phyloP scores from a whole-genome alignment of 345 rosid genomes.

The Schrenkiella parvula region DNA sequence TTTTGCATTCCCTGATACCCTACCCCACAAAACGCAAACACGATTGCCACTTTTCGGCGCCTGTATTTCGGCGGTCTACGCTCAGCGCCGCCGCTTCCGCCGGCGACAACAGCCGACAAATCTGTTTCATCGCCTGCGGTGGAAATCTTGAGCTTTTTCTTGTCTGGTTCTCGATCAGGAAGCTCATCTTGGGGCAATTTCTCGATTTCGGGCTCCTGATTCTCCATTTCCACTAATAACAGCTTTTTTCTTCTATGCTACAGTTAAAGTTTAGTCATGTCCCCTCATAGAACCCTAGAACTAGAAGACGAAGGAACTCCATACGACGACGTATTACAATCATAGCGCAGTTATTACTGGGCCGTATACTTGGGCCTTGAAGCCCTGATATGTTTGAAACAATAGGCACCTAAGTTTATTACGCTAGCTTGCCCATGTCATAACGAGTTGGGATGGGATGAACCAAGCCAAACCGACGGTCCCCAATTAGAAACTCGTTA shows the following conservation, averaged over 20 bases:
- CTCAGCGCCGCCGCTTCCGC: constrained; percentile 12
- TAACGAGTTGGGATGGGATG: not conserved
- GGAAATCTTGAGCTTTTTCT: constrained; percentile 62
- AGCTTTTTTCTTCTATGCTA: constrained; percentile 7
- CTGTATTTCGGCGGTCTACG: constrained; percentile 50
- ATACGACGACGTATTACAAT: not conserved
- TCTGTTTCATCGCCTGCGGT: constrained; percentile 41
- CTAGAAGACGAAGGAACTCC: not conserved
- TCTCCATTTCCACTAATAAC: constrained; percentile 33
- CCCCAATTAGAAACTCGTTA: too few species aligned
- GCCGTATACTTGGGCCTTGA: not conserved
- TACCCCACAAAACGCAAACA: constrained; percentile 91
- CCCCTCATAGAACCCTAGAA: constrained; percentile 38
- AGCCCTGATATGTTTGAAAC: not conserved
- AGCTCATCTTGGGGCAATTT: constrained; percentile 33
- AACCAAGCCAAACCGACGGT: too few species aligned
- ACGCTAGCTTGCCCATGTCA: not conserved
- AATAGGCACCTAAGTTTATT: not conserved
- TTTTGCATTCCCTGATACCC: constrained; percentile 99
- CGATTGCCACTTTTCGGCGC: constrained; percentile 87
- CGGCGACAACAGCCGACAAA: constrained; percentile 6
- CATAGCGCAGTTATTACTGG: not conserved
- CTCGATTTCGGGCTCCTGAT: constrained; percentile 16
- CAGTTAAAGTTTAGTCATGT: not conserved
- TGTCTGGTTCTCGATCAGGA: constrained; percentile 51